A percentile compares a stretch with the other conserved stretches of the same genome.
Conservation (phyloP, 768 basidiomycete genomes). For the Lactarius hengduanensis region DNA sequence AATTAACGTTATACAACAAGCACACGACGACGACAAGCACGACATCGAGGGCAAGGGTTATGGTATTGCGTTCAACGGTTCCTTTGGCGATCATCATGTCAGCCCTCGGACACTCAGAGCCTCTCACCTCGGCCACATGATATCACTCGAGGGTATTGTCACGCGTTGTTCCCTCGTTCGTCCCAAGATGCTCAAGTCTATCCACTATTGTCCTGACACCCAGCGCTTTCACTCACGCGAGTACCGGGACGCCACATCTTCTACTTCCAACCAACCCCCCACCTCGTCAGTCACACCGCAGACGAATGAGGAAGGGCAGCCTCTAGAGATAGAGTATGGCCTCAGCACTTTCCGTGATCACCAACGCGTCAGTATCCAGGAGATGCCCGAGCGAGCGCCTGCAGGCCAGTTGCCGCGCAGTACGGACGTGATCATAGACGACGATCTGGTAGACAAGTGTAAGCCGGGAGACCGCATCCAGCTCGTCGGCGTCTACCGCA, state of each 20-base stretch:
- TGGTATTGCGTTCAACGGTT: slow-evolving; percentile 89
- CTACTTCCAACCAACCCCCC: slow-evolving; percentile 82
- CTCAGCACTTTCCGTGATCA: slow-evolving; percentile 91
- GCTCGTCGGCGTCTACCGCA: slow-evolving; percentile 92
- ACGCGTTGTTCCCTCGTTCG: slow-evolving; percentile 97
- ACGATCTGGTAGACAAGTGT: slow-evolving; percentile 94
- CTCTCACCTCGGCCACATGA: slow-evolving; percentile 91
- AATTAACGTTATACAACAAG: slow-evolving; percentile 63
- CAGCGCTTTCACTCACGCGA: slow-evolving; percentile 79
- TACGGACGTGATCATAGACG: slow-evolving; percentile 93
- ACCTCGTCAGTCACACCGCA: slow-evolving; percentile 86
- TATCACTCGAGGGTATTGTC: slow-evolving; percentile 96
- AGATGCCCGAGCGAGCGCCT: slow-evolving; percentile 99
- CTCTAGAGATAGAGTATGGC: slow-evolving; percentile 90
- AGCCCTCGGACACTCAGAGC: slow-evolving; percentile 90
- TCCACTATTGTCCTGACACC: slow-evolving; percentile 93
- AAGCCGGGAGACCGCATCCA: slow-evolving; percentile 99
- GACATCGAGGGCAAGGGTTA: slow-evolving; percentile 76
- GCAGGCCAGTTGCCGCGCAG: slow-evolving; percentile 95
- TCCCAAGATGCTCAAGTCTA: slow-evolving; percentile 96
- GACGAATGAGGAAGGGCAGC: slow-evolving; percentile 85
- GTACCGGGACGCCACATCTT: slow-evolving; percentile 91
- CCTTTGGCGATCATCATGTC: slow-evolving; percentile 97
- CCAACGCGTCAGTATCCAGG: slow-evolving; percentile 97
- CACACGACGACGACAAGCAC: slow-evolving; percentile 79